These are phyloP conservation scores for Ceratobasidium sp. DNA, from an alignment of 1,284 basidiomycete genomes.

Conservation along the genomic window DNA sequence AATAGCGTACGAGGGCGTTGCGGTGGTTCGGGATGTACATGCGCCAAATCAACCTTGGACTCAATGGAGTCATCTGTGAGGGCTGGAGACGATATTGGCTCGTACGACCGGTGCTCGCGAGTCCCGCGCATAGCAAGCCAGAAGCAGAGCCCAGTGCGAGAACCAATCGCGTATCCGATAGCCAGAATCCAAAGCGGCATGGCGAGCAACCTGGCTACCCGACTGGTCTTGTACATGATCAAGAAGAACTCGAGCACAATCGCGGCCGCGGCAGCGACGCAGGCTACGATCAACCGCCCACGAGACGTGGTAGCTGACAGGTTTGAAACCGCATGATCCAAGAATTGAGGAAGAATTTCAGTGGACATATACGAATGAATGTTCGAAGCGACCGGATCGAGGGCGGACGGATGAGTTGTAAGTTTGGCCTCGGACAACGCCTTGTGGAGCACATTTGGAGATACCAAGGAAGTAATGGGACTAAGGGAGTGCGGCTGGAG, in stretches of 20 bases:
- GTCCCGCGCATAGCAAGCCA: conserved; percentile 41
- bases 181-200: conserved; percentile 39
- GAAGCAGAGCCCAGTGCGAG: conserved; percentile 40
- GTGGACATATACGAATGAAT: conserved; percentile 34
- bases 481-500: conserved; percentile 35
- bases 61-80: not conserved
- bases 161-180: conserved; percentile 41
- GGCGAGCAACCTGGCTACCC: conserved; percentile 34
- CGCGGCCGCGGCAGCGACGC: conserved; percentile 27
- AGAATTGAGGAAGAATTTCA: conserved; percentile 39
- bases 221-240: conserved; percentile 30
- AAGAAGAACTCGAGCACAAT: conserved; percentile 37
- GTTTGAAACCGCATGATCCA: conserved; percentile 40
- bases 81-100: not conserved
- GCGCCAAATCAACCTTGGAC: not conserved
- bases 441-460: conserved; percentile 26
- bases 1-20: conserved; percentile 5
- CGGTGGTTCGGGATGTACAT: not conserved
- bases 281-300: conserved; percentile 39
- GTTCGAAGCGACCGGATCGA: conserved; percentile 39
- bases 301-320: conserved; percentile 37
- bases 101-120: conserved; percentile 38
- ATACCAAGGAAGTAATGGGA: conserved; percentile 35
- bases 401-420: conserved; percentile 41
- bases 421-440: conserved; percentile 41